Evolutionary conservation across 805 yeast genomes (phyloP).

Genomic region (Isabelozyma rhagii): DNA sequence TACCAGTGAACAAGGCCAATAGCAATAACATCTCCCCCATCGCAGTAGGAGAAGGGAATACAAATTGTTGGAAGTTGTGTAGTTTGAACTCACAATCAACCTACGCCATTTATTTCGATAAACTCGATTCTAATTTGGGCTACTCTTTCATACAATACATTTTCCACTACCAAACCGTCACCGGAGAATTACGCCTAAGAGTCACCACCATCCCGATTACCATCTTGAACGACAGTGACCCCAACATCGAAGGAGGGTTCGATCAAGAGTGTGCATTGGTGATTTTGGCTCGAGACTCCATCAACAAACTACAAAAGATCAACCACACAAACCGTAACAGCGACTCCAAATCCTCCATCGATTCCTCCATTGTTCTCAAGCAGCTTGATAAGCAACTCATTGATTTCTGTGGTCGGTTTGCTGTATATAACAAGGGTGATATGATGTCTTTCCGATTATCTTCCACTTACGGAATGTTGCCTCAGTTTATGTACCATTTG

Average conservation of each 20-base stretch:
- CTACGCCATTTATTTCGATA: slow-evolving; percentile 57
- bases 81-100: slow-evolving; percentile 55
- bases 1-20: slow-evolving; percentile 28
- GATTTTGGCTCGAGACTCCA: slow-evolving; percentile 53
- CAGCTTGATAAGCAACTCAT: slow-evolving; percentile 36
- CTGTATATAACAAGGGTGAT: slow-evolving; percentile 44
- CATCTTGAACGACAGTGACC: slow-evolving; percentile 38
- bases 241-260: slow-evolving; percentile 46
- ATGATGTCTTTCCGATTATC: slow-evolving; percentile 50
- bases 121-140: slow-evolving; percentile 32
- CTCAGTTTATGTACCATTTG: slow-evolving; percentile 66
- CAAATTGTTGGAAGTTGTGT: slow-evolving; percentile 61
- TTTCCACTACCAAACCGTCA: slow-evolving; percentile 60
- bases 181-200: slow-evolving; percentile 53
- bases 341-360: slow-evolving; percentile 9
- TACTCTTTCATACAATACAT: slow-evolving; percentile 48
- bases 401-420: slow-evolving; percentile 33
- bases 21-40: slow-evolving; percentile 26
- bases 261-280: slow-evolving; percentile 73
- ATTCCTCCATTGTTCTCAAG: slow-evolving; percentile 30
- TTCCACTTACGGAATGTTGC: slow-evolving; percentile 50
- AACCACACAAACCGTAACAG: slow-evolving; percentile 8
- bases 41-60: slow-evolving; percentile 46
- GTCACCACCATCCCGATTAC: slow-evolving; percentile 57
- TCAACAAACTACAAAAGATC: slow-evolving; percentile 33